Base-by-base conservation (phyloP, 208 protist species). In the Wallacemonas sp. region DNA sequence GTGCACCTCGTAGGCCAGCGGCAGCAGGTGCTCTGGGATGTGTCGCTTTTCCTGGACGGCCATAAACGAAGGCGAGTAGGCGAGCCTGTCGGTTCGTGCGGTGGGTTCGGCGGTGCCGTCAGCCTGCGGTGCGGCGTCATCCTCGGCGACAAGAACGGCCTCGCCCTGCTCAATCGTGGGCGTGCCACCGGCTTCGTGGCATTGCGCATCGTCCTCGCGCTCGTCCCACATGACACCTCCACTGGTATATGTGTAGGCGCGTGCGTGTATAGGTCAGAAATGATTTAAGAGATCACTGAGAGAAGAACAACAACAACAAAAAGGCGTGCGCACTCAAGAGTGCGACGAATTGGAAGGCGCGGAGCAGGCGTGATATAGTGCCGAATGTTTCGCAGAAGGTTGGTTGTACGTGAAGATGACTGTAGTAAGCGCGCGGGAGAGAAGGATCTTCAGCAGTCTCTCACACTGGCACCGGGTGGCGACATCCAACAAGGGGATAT, bases 1-100 rank as follows among this genome's bases (percentile, higher is more conserved):
- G 38, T 80, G 66, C 26, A 89, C 86, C 52, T 82, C 57, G 42
- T 77, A 37, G 1, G 82, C 86, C 15, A 92, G 63, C 12, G 67
- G 57, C 37, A 81, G 57, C 38, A 92, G 59, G 61, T 92, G 82
- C 21, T 53, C 41, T 29, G 85, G 85, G 29, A 89, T 39, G 33
- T 71, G 58, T 55, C 68, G 59, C 41, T 70, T 57, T 26, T 71
- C 61, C 13, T 66, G 30, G 37, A 68, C 38, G 19, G 70, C 64
- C 13, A 71, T 46, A 41, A 83, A 79, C 2, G 72, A 79, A 27
- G 63, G 60, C 3, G 68, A 69, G 68, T 61, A 77, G 34, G 26
- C 22, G n/a, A 74, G 42, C 34, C 30, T 44, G 12, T 36, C 8
- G 8, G 55, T 19, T 34, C 4, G n/a, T 45, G 27, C 29, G 32